Conservation (phyloP, 2,329 filamentous ascomycete species). For the Ustulina deusta region DNA sequence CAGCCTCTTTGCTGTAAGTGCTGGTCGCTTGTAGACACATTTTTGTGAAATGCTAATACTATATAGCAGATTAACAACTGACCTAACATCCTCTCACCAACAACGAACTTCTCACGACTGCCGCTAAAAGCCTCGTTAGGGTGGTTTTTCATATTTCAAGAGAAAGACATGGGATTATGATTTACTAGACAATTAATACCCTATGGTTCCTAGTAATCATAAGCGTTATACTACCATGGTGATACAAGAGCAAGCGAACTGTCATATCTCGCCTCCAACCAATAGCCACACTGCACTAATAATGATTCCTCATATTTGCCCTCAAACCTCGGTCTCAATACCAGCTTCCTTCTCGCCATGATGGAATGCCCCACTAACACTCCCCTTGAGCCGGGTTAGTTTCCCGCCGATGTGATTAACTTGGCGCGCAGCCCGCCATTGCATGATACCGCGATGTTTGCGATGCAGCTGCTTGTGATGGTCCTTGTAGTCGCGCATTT, state of each 20-base stretch:
- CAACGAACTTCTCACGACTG: no score
- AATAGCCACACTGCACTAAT: neutral
- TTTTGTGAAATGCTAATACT: no score
- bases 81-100: no score
- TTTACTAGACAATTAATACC: neutral
- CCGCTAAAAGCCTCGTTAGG: neutral
- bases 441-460: slow-evolving; percentile 77
- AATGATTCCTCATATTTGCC: neutral
- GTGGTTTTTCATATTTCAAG: no score
- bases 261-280: neutral
- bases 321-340: slow-evolving; percentile 76
- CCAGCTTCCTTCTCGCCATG: slow-evolving; percentile 69
- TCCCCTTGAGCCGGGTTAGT: slow-evolving; percentile 67
- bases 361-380: slow-evolving; percentile 67
- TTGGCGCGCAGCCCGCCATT: slow-evolving; percentile 71
- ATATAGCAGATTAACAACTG: no score
- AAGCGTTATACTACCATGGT: neutral
- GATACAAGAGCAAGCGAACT: neutral
- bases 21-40: no score
- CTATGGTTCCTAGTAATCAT: neutral
- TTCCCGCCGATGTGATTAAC: slow-evolving; percentile 65
- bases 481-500: slow-evolving; percentile 70
- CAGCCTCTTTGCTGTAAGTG: no score
- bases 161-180: neutral
- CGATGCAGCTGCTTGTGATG: slow-evolving; percentile 71